phyloP scores from a whole-genome alignment of 2,329 filamentous ascomycete genomes.

The Emmonsia crescens region DNA sequence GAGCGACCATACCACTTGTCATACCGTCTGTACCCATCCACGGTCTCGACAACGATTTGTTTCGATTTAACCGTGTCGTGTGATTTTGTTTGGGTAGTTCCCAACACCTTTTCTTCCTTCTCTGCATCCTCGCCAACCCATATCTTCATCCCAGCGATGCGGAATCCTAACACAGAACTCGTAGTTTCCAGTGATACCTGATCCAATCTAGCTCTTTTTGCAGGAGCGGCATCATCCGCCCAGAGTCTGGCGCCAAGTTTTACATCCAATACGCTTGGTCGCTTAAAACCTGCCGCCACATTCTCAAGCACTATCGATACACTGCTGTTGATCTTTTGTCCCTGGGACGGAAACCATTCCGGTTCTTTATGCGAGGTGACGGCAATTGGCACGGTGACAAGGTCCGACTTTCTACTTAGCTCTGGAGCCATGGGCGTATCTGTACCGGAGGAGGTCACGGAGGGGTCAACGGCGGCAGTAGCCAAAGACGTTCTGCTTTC shows the following conservation, averaged over 20 bases:
- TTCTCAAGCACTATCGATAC: conserved; percentile 78
- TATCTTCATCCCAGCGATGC: conserved; percentile 56
- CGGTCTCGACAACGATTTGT: conserved; percentile 33
- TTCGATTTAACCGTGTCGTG: conserved; percentile 40
- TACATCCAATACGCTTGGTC: conserved; percentile 83
- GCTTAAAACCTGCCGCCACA: conserved; percentile 64
- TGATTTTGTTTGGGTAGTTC: conserved; percentile 34
- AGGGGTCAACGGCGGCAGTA: conserved; percentile 15
- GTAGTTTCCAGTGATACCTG: conserved; percentile 50
- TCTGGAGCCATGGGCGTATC: conserved; percentile 15
- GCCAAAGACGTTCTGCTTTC: conserved; percentile 18
- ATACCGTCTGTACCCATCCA: conserved; percentile 46
- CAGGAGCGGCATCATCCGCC: conserved; percentile 56
- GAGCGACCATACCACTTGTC: conserved; percentile 56
- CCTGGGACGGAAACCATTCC: conserved; percentile 40
- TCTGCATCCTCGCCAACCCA: conserved; percentile 34
- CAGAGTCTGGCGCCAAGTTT: conserved; percentile 82
- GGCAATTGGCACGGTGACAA: conserved; percentile 17
- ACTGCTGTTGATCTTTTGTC: conserved; percentile 61
- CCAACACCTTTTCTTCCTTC: conserved; percentile 23
- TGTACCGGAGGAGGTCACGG: conserved; percentile 12
- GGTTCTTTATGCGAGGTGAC: conserved; percentile 16
- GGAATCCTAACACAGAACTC: conserved; percentile 49
- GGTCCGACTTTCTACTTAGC: conserved; percentile 16
- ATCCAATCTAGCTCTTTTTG: conserved; percentile 50